Evolutionary conservation across 768 basidiomycete genomes (phyloP).

Genomic region (Pulveroboletus sp.): DNA sequence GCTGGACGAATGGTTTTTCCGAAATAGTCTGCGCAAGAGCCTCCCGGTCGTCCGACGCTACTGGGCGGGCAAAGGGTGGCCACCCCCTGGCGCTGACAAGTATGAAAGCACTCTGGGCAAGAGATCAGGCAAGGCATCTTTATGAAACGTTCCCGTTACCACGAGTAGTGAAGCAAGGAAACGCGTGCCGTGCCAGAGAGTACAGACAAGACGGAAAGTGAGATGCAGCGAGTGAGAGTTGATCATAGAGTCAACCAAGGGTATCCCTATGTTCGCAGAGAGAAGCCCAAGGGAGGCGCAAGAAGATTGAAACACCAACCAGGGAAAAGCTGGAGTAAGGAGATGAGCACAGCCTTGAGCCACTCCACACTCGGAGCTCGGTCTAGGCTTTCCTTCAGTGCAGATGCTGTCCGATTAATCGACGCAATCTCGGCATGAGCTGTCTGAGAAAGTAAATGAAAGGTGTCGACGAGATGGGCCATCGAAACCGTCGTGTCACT

Average conservation of each 20-base stretch:
- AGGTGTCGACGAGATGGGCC: conserved; percentile 29
- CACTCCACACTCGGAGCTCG: conserved; percentile 17
- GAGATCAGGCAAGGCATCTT: conserved; percentile 3
- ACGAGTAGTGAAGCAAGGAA: conserved; percentile 35
- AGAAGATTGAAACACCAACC: conserved; percentile 17
- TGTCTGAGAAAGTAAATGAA: conserved; percentile 36
- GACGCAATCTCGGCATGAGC: conserved; percentile 42
- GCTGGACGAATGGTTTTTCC: conserved; percentile 3
- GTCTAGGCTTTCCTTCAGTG: conserved; percentile 26
- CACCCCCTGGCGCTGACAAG: conserved; percentile 30
- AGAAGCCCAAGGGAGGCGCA: not conserved
- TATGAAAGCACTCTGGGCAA: conserved; percentile 33
- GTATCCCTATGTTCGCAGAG: conserved; percentile 8
- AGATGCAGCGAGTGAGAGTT: conserved; percentile 27
- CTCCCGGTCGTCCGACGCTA: not conserved
- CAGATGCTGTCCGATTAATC: conserved; percentile 42
- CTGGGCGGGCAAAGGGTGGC: conserved; percentile 1
- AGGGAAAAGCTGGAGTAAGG: conserved; percentile 17
- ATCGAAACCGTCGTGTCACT: conserved; percentile 34
- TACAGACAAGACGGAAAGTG: conserved; percentile 18
- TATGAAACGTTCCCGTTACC: conserved; percentile 30
- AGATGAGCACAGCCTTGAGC: conserved; percentile 14
- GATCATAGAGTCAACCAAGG: conserved; percentile 10
- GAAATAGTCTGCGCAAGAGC: not conserved
- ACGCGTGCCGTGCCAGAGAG: conserved; percentile 31